phyloP scores from a whole-genome alignment of 1,284 basidiomycete genomes.

The Tetrapyrgos nigripes region DNA sequence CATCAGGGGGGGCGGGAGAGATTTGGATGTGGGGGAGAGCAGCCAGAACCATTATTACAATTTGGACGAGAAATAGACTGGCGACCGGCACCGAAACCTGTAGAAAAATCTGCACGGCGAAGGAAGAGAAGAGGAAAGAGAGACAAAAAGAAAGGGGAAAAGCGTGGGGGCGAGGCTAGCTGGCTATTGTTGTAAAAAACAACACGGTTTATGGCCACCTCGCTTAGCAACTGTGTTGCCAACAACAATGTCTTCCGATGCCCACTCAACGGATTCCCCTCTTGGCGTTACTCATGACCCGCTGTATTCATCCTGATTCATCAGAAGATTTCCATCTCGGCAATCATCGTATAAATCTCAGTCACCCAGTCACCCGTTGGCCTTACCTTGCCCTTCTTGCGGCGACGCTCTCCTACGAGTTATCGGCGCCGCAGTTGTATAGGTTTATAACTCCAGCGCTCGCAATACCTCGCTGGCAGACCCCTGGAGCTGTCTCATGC shows the following conservation, averaged over 20 bases:
- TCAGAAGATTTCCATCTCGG: background rate
- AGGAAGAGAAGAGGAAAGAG: slow-evolving; percentile 29
- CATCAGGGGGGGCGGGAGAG: slow-evolving; percentile 65
- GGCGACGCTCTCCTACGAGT: too few species aligned
- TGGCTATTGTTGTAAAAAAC: slow-evolving; percentile 3
- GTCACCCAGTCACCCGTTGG: background rate
- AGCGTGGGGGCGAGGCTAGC: slow-evolving; percentile 28
- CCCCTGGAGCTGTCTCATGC: too few species aligned
- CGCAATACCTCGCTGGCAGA: too few species aligned
- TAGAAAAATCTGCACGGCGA: slow-evolving; percentile 23
- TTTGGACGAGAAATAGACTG: slow-evolving; percentile 20
- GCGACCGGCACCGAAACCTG: slow-evolving; percentile 54
- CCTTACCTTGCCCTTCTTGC: too few species aligned
- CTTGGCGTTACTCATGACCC: background rate
- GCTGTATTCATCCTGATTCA: background rate
- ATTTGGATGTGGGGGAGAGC: slow-evolving; percentile 71
- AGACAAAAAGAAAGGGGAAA: slow-evolving; percentile 34
- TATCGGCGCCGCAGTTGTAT: too few species aligned
- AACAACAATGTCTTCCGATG: slow-evolving; percentile 10
- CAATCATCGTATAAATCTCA: background rate
- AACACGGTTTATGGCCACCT: background rate
- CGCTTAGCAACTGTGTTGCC: slow-evolving; percentile 8
- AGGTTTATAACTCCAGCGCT: too few species aligned
- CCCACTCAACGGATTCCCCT: background rate
- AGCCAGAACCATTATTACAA: slow-evolving; percentile 48